Evolutionary conservation across 768 basidiomycete genomes (phyloP).

Genomic region (Pleurotus tuber-regium): DNA sequence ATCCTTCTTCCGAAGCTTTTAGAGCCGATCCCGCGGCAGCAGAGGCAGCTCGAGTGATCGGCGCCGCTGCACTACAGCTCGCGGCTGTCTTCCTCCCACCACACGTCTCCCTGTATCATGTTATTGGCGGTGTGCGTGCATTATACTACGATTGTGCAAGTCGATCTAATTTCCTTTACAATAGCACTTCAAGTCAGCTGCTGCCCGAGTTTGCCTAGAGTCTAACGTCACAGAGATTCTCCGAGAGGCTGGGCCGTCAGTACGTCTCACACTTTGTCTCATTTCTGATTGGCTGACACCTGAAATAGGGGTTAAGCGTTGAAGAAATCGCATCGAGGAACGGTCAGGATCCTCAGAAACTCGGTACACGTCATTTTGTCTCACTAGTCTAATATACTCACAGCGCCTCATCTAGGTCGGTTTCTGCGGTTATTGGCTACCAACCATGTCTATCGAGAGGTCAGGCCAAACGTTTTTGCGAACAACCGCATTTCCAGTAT

Average conservation of each 20-base stretch:
- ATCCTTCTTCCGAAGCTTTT: conserved; percentile 24
- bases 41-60: conserved; percentile 25
- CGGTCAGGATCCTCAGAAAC: conserved; percentile 26
- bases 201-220: conserved; percentile 27
- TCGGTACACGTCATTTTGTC: conserved; percentile 24
- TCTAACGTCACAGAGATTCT: conserved; percentile 37
- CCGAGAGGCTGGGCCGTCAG: conserved; percentile 34
- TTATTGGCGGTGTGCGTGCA: conserved; percentile 23
- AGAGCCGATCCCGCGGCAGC: conserved; percentile 19
- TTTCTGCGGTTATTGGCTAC: conserved; percentile 37
- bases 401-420: conserved; percentile 22
- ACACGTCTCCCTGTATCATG: conserved; percentile 19
- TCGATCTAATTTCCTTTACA: neutral
- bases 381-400: neutral
- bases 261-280: conserved; percentile 10
- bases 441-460: conserved; percentile 35
- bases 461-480: conserved; percentile 34
- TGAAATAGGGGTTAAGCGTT: conserved; percentile 29
- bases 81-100: conserved; percentile 25
- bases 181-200: conserved; percentile 25
- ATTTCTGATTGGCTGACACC: neutral
- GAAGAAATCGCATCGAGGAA: conserved; percentile 28
- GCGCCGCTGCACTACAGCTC: conserved; percentile 29
- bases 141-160: neutral
- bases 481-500: conserved; percentile 35